Conservation (phyloP, 345 rosid species). For the Eucalyptus shirleyi region DNA sequence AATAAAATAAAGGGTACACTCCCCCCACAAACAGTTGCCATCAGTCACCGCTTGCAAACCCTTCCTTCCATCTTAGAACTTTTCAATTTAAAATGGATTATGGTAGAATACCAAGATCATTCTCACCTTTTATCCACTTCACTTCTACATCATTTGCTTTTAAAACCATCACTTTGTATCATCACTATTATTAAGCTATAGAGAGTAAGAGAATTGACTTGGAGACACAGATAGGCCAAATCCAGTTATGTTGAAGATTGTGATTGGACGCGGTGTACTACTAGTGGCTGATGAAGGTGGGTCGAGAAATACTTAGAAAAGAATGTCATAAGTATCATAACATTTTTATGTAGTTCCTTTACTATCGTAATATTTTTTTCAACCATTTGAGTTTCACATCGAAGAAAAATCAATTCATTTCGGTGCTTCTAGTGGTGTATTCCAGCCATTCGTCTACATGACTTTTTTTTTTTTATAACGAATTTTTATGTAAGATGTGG, state of each 20-base stretch:
- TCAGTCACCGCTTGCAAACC: not conserved
- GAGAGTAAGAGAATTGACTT: not conserved
- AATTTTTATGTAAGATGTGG: too few relatives aligned
- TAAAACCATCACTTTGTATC: not conserved
- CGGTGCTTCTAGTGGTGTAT: rapidly evolving
- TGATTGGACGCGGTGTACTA: not conserved
- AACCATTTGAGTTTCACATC: rapidly evolving
- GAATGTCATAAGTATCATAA: not conserved
- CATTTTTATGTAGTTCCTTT: too few relatives aligned
- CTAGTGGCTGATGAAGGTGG: not conserved
- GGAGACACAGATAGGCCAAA: not conserved
- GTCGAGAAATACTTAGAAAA: not conserved
- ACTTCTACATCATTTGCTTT: not conserved
- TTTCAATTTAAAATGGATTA: not conserved
- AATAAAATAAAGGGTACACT: not conserved
- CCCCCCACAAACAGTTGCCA: not conserved
- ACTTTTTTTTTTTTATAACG: not conserved
- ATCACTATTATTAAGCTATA: not conserved
- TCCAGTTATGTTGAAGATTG: not conserved
- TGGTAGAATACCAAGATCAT: not conserved
- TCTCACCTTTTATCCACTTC: not conserved
- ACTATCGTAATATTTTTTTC: too few relatives aligned
- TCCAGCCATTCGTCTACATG: rapidly evolving
- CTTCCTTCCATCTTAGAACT: not conserved
- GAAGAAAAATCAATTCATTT: not conserved